Base-by-base conservation (phyloP, 1,139 yeast genomes). In the Saccharomyces hybrid region DNA sequence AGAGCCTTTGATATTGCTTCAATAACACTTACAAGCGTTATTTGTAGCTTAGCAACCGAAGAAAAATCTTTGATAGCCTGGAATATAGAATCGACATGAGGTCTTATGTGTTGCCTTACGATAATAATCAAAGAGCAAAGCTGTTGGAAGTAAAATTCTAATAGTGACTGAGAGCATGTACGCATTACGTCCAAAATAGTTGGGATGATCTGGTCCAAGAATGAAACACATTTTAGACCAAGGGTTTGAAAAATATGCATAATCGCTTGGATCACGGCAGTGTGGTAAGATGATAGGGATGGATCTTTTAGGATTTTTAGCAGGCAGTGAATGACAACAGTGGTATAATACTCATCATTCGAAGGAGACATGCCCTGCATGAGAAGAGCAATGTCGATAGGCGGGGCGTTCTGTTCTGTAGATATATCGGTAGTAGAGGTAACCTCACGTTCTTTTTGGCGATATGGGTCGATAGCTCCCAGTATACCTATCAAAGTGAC, bases 401-500 rank as follows among this genome's bases (percentile, higher is more conserved):
- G 88, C 2, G 96, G 93, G 0, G 91, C 88, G 66, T 86, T 88
- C 61, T 88, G 93, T 60, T 87, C 95, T 0, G 83, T 85, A 0
- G 88, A 81, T 27, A 78, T 77, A 52, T 78, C 79, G 5, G 84
- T 83, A 2, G 85, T 82, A 1, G 66, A 61, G 14, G 78, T 80
- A 57, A 88, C 84, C 66, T 91, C 98, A 11, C 91, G 90, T 64
- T 90, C 97, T 54, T 97, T 83, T 63, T 90, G 95, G 65, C 88
- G 90, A 68, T 91, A 93, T 1, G 99, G 99, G 71, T 95, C 99
- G 52, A 95, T 75, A 0, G 99, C 99, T 57, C 99, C 99, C 48
- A 95, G 75, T 46, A 91, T 90, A 66, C 99, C 99, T 59, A 93
- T 75, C 27, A 93, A 73, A 60, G 93, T 78, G 0, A 93, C 97